Conservation (phyloP, 2,329 filamentous ascomycete genomes). For the Teratosphaeria zuluensis region DNA sequence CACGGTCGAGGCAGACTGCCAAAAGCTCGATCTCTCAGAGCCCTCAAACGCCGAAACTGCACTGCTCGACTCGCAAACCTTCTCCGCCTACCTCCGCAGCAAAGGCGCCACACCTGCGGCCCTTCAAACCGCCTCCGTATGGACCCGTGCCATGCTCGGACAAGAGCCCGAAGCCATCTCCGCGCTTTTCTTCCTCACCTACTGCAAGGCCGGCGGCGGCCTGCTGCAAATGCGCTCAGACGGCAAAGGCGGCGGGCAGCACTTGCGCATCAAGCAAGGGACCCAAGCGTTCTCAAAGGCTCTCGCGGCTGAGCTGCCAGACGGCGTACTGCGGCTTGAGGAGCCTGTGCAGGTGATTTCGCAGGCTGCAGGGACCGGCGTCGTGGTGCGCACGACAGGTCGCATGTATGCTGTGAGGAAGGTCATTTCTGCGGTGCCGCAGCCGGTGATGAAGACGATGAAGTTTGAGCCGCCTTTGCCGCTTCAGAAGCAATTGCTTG, state of each 20-base stretch:
- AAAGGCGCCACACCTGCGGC: not conserved
- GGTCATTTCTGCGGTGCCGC: slow-evolving; percentile 42
- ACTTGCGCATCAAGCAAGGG: slow-evolving; percentile 41
- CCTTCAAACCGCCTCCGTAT: slow-evolving; percentile 13
- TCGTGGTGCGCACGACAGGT: slow-evolving; percentile 20
- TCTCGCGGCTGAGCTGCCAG: slow-evolving; percentile 28
- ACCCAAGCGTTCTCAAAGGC: slow-evolving; percentile 34
- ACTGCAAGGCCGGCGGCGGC: slow-evolving; percentile 45
- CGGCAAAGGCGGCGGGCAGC: slow-evolving; percentile 42
- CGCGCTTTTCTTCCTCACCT: slow-evolving; percentile 47
- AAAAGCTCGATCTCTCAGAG: slow-evolving; percentile 25
- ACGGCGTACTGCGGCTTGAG: slow-evolving; percentile 9
- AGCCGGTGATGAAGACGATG: slow-evolving; percentile 37
- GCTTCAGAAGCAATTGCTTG: slow-evolving; percentile 25
- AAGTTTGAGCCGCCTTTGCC: slow-evolving; percentile 41
- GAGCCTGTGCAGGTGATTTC: slow-evolving; percentile 14
- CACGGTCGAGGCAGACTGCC: slow-evolving; percentile 30
- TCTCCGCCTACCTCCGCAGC: not conserved
- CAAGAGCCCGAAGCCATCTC: slow-evolving; percentile 41
- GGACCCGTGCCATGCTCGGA: slow-evolving; percentile 44
- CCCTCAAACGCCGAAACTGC: not conserved
- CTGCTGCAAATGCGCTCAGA: slow-evolving; percentile 46
- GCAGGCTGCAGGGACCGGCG: slow-evolving; percentile 5
- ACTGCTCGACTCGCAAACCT: not conserved
- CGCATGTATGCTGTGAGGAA: slow-evolving; percentile 30